These are phyloP conservation scores for Fusarium napiforme DNA, from an alignment of 2,329 filamentous ascomycete species.

Conservation along the genomic window DNA sequence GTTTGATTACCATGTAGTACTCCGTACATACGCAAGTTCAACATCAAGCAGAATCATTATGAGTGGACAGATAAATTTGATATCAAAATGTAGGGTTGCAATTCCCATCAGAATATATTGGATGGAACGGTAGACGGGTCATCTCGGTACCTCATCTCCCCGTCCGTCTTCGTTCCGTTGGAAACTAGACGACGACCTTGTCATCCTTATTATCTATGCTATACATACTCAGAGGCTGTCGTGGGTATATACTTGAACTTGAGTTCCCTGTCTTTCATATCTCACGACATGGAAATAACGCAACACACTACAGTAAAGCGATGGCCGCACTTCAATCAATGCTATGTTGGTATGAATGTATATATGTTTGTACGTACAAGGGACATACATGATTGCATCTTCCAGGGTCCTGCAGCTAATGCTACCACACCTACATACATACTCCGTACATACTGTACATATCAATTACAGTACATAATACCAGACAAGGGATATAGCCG, in stretches of 20 bases:
- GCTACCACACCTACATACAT: slow-evolving; percentile 4
- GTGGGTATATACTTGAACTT: neutral
- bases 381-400: neutral
- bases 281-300: slow-evolving; percentile 2
- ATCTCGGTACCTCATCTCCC: slow-evolving; percentile 6
- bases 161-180: neutral
- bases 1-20: slow-evolving; percentile 33
- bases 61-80: neutral
- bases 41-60: neutral
- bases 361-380: neutral
- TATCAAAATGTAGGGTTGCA: neutral
- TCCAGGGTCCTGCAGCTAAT: slow-evolving; percentile 18
- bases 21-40: neutral
- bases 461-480: neutral
- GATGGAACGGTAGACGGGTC: neutral
- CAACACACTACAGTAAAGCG: slow-evolving; percentile 3
- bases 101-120: neutral
- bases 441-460: neutral
- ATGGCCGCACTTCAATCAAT: neutral
- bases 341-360: no score
- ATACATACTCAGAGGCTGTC: neutral
- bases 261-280: slow-evolving; percentile 2
- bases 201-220: neutral
- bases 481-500: slow-evolving; percentile 12
- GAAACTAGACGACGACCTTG: neutral